Base-by-base conservation (phyloP, 805 yeast species). In the Candida jianshihensis region DNA sequence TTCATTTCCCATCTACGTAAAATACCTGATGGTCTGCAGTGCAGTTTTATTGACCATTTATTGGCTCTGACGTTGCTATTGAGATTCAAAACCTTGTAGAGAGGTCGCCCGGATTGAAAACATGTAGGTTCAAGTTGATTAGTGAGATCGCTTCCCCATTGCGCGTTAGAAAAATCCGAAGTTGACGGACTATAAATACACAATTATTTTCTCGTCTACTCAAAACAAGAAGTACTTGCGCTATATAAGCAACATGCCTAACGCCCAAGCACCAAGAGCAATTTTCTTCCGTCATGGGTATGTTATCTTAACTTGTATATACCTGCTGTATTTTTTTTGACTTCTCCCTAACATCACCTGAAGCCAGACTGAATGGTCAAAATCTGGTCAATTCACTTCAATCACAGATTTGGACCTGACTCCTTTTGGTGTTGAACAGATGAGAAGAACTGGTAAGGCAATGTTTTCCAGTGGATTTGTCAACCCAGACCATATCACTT, bases 291-390 rank as follows among this genome's bases (percentile, higher is more conserved):
- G 92, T 56, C 92, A 83, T 48, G 90, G 90, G 48, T 57, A 46
- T 26, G 59, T 48, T 18, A 13, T 15, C 17, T 15, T 6, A 5
- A 14, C 14, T 14, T n/a, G n/a, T n/a, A n/a, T n/a, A n/a, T n/a
- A n/a, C n/a, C n/a, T n/a, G n/a, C n/a, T n/a, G n/a, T n/a, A n/a
- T n/a, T n/a, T n/a, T n/a, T n/a, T n/a, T n/a, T n/a, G n/a, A n/a
- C n/a, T n/a, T n/a, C n/a, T n/a, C n/a, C n/a, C n/a, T n/a, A n/a
- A n/a, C n/a, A n/a, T 15, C 27, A 26, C 18, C 11, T 9, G 5
- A 8, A 59, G 74, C 20, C 96, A 89, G 64, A 89, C 97, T 2
- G 95, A 81, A 59, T 89, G 97, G 97, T 89, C 97, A 31, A 79
- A 83, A 52, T 72, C 88, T 2, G 97, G 97, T 19, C 95, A 86